These are phyloP conservation scores for Penicillium polonicum DNA, from an alignment of 2,329 filamentous ascomycete species.

Conservation along the genomic window DNA sequence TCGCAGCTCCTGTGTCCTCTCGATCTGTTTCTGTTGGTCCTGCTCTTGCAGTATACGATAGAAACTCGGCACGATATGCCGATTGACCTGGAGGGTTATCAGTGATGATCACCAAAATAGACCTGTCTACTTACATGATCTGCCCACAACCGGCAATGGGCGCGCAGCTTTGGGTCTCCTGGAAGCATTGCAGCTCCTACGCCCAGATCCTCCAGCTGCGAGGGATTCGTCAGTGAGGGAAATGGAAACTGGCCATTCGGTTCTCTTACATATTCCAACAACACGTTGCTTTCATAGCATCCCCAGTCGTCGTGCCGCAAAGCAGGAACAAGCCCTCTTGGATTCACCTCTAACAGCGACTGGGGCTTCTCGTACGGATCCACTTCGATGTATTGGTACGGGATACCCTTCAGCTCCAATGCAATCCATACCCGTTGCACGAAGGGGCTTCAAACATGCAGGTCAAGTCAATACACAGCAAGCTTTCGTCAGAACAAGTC, in stretches of 20 bases:
- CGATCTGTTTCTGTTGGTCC: slow-evolving; percentile 58
- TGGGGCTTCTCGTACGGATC: slow-evolving; percentile 75
- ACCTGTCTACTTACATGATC: slow-evolving; percentile 62
- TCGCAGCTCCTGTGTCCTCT: slow-evolving; percentile 62
- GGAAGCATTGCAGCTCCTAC: slow-evolving; percentile 59
- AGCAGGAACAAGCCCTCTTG: slow-evolving; percentile 71
- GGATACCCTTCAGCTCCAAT: slow-evolving; percentile 72
- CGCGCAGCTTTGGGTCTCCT: slow-evolving; percentile 64
- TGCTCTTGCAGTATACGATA: slow-evolving; percentile 70
- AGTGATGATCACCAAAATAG: slow-evolving; percentile 8
- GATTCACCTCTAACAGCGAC: slow-evolving; percentile 71
- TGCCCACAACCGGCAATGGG: slow-evolving; percentile 75
- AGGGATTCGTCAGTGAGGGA: slow-evolving; percentile 9
- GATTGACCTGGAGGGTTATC: slow-evolving; percentile 61
- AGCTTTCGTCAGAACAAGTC: neutral
- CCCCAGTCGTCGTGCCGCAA: slow-evolving; percentile 77
- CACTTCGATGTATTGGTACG: slow-evolving; percentile 84
- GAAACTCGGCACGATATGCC: slow-evolving; percentile 72
- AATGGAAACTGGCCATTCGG: neutral
- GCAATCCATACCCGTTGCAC: slow-evolving; percentile 89
- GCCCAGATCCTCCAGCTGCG: slow-evolving; percentile 71
- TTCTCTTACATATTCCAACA: slow-evolving; percentile 74
- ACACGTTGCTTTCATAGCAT: slow-evolving; percentile 75
- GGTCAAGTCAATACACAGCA: slow-evolving; percentile 3
- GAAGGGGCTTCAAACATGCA: slow-evolving; percentile 63